Base-by-base conservation (phyloP, 2,329 filamentous ascomycete genomes). In the Calonectria pauciramosa region DNA sequence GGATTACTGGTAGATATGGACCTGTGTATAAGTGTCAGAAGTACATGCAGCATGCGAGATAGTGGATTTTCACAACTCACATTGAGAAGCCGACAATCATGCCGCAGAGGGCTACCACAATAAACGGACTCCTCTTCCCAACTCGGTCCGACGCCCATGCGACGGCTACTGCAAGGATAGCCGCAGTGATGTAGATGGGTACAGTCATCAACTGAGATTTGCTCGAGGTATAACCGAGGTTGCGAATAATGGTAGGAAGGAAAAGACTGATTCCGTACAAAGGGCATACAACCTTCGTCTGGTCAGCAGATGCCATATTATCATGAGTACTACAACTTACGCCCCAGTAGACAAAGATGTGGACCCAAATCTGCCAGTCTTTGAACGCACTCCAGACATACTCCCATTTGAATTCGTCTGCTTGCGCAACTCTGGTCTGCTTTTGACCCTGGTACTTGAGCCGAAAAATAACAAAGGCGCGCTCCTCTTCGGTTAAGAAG, bases 301-400 rank as follows among this genome's bases (percentile, higher is more conserved):
- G 28, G 54, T 76, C 52, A 79, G 67, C 41, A 8, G 13, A 1
- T 2, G 23, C 2, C 16, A 36, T 30, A 47, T 52, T 14, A 9
- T 59, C 26, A 83, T 14, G 82, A 82, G n/a, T 84, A 81, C 8
- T 1, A 6, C 1, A 20, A 86, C 87, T 86, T 83, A 93, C 91
- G 11, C 92, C 91, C 87, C 92, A 93, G 79, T 92, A 92, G 41
- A 94, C 90, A 65, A 93, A 86, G 6, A 93, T 85, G 68, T 89
- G 89, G 34, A 88, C 84, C 86, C 87, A 90, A 59, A 95, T 96
- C 85, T 98, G 96, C 93, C 94, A 97, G 80, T 98, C 95, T 47
- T 89, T 91, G 59, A 96, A 86, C 1, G 93, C 93, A 10, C 91
- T 89, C 90, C 91, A 92, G 73, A 97, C 91, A 81, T 96, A 97